Conservation (phyloP, 768 basidiomycete species). For the Podaxis rugospora region DNA sequence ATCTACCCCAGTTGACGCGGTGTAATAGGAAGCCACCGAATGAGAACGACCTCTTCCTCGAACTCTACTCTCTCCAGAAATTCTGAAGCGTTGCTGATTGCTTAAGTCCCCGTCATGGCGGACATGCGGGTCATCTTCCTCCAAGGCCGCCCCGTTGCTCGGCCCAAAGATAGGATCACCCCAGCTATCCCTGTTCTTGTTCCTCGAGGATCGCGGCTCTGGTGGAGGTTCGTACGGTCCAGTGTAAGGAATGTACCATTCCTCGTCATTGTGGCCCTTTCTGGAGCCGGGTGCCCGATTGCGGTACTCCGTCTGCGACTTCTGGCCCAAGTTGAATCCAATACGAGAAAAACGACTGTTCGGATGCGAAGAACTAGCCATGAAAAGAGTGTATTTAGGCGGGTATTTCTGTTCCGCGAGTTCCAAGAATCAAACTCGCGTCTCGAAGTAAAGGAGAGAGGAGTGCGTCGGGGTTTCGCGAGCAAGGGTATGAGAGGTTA, state of each 20-base stretch:
- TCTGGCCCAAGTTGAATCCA: slow-evolving; percentile 5
- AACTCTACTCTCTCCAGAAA: slow-evolving; percentile 15
- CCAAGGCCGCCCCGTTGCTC: neutral
- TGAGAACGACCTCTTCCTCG: slow-evolving; percentile 28
- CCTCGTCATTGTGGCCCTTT: slow-evolving; percentile 10
- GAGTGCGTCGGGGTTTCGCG: neutral
- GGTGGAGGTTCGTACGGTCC: slow-evolving; percentile 16
- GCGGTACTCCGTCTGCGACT: slow-evolving; percentile 3
- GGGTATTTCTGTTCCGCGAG: neutral
- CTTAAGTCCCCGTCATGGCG: neutral
- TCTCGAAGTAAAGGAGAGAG: neutral
- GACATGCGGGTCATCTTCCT: neutral
- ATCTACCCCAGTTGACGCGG: slow-evolving; percentile 35
- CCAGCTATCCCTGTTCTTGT: slow-evolving; percentile 16
- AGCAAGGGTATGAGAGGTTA: neutral
- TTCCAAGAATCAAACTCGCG: neutral
- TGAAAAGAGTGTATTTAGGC: neutral
- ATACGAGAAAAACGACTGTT: slow-evolving; percentile 1
- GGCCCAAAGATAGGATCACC: slow-evolving; percentile 14
- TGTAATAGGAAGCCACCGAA: slow-evolving; percentile 39
- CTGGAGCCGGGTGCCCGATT: neutral
- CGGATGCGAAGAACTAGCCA: neutral
- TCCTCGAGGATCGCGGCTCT: slow-evolving; percentile 1
- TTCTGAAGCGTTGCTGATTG: neutral
- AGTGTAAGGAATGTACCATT: slow-evolving; percentile 17